Base-by-base conservation (phyloP, 139 green algal species). In the Auxenochlorella pyrenoidosa region DNA sequence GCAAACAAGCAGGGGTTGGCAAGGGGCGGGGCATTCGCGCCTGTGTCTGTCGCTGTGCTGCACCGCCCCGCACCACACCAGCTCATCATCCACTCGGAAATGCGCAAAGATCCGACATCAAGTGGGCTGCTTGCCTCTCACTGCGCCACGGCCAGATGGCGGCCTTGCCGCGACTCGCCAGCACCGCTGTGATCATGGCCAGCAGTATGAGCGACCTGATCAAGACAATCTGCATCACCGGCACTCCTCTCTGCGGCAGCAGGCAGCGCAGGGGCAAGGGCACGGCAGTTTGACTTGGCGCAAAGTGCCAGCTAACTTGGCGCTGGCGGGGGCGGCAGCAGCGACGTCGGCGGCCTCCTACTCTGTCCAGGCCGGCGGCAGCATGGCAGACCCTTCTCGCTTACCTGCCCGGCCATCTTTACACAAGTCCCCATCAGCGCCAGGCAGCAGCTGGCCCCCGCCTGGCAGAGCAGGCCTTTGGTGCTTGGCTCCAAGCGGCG, bases 221-320 rank as follows among this genome's bases (percentile, higher is more conserved):
- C 40, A 88, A 75, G 19, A 88, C 68, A 16, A 84, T 72, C 60
- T 88, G 75, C 71, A 88, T 85, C 21, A 88, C 84, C 12, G 84
- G 73, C 32, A 88, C 47, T 6, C 84, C 47, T 21, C 41, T 34
- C 22, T 63, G 75, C 63, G 36, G 6, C 8, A 34, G 26, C 4
- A 36, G 63, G 30, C 63, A 71, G 10, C 5, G 63, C 63, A 36
- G 63, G 66, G 66, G 32, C 40, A 15, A n/a, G 24, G 63, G 66
- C n/a, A n/a, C 32, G 28, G 32, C 30, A 73, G 32, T 73, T 34
- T 40, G 66, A 36, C 5, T 5, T 22, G 54, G 18, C n/a, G n/a
- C 15, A 26, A 24, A 63, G 54, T 63, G 54, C 54, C 54, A 63
- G 54, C 54, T 54, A 63, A 63, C 15, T 26, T 8, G 54, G 54